phyloP scores from a whole-genome alignment of 495 filamentous ascomycete species.

The Hypoxylon rickii region DNA sequence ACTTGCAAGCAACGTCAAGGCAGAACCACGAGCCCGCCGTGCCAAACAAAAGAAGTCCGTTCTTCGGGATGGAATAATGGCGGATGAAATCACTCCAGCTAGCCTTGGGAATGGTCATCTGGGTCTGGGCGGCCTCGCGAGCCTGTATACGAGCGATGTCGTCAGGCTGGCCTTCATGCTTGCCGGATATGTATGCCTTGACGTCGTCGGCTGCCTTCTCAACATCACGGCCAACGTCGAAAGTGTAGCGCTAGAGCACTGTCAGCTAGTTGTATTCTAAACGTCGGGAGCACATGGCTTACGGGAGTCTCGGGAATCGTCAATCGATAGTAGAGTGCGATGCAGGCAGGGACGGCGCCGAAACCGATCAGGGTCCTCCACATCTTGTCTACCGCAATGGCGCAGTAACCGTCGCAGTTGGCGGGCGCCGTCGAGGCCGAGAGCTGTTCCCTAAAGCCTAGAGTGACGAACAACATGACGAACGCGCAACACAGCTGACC shows the following conservation, averaged over 20 bases:
- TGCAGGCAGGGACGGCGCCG: slow-evolving; percentile 75
- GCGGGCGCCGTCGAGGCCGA: slow-evolving; percentile 49
- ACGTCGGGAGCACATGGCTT: slow-evolving; percentile 55
- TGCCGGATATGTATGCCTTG: slow-evolving; percentile 63
- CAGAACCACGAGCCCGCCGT: slow-evolving; percentile 83
- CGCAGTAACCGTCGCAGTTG: slow-evolving; percentile 67
- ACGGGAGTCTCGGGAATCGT: slow-evolving; percentile 82
- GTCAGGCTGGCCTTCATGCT: slow-evolving; percentile 63
- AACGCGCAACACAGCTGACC: slow-evolving; percentile 75
- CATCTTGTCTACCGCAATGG: slow-evolving; percentile 80
- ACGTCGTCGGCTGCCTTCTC: slow-evolving; percentile 72
- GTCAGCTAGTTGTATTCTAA: slow-evolving; percentile 38
- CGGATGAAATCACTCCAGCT: slow-evolving; percentile 65
- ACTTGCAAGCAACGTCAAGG: slow-evolving; percentile 59
- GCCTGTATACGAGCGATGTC: slow-evolving; percentile 60
- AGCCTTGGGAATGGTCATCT: slow-evolving; percentile 64
- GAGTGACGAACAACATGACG: slow-evolving; percentile 70
- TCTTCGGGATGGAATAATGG: slow-evolving; percentile 68
- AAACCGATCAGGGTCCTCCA: slow-evolving; percentile 80
- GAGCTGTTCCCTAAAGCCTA: slow-evolving; percentile 74
- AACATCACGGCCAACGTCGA: slow-evolving; percentile 78
- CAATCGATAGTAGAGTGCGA: slow-evolving; percentile 79
- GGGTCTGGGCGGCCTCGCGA: slow-evolving; percentile 47
- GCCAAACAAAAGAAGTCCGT: slow-evolving; percentile 71
- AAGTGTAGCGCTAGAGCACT: slow-evolving; percentile 70